A percentile compares a stretch with the other conserved stretches of the same genome.
Evolutionary conservation across 371 early-diverging fungal genomes (phyloP).

Genomic region (Zancudomyces culisetae): DNA sequence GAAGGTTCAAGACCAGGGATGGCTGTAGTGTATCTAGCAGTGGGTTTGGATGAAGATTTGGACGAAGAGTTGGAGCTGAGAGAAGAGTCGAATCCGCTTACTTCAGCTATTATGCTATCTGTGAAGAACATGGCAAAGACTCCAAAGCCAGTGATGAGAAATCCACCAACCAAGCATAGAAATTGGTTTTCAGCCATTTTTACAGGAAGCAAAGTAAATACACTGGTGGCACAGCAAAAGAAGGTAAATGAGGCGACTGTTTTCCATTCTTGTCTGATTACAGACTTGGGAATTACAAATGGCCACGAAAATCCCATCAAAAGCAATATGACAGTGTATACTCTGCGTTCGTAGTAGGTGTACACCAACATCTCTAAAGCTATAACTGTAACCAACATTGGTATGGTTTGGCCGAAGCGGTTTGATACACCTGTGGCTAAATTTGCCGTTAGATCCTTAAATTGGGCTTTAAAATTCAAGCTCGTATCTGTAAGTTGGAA

Average conservation of each 20-base stretch:
- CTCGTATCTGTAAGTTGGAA: slow-evolving; percentile 1
- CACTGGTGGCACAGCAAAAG: slow-evolving; percentile 44
- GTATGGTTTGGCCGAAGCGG: neutral
- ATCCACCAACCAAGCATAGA: slow-evolving; percentile 35
- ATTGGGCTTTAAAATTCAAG: too few relatives aligned
- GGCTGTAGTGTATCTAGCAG: neutral
- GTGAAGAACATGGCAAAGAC: slow-evolving; percentile 21
- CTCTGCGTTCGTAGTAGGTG: slow-evolving; percentile 21
- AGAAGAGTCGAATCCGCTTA: neutral
- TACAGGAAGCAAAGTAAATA: slow-evolving; percentile 73
- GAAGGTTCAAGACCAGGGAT: slow-evolving; percentile 1
- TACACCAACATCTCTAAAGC: slow-evolving; percentile 21
- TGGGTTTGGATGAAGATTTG: too few relatives aligned
- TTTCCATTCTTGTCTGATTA: slow-evolving; percentile 26
- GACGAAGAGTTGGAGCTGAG: too few relatives aligned
- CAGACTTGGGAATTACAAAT: slow-evolving; percentile 18
- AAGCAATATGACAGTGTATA: slow-evolving; percentile 18
- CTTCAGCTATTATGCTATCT: slow-evolving; percentile 4
- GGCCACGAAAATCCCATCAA: slow-evolving; percentile 20
- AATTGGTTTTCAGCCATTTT: slow-evolving; percentile 55
- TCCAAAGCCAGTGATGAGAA: slow-evolving; percentile 26
- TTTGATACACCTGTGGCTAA: neutral
- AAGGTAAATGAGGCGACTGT: slow-evolving; percentile 37
- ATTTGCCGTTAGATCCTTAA: neutral
- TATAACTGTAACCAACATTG: slow-evolving; percentile 7